Percentiles rank a stretch among this genome's conserved stretches.
Conservation (phyloP, 768 basidiomycete genomes). For the Lactarius akahatsu region DNA sequence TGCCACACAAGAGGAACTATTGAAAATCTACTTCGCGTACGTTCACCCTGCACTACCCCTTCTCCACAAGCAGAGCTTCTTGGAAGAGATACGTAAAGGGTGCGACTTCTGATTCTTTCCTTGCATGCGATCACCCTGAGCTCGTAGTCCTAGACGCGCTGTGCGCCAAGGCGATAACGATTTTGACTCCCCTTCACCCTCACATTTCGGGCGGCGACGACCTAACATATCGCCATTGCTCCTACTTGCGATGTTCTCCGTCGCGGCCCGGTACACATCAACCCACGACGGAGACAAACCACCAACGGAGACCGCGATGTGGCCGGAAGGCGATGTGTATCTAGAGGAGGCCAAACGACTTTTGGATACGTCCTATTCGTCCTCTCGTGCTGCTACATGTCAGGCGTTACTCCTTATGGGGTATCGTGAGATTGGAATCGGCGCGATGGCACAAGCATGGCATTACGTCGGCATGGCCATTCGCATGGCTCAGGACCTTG, state of each 20-base stretch:
- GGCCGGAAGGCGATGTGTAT: conserved; percentile 76
- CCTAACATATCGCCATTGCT: conserved; percentile 62
- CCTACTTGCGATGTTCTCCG: conserved; percentile 79
- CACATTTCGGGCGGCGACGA: conserved; percentile 43
- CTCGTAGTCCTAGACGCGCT: conserved; percentile 8
- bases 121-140: neutral
- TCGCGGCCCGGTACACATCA: conserved; percentile 70
- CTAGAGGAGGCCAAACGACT: conserved; percentile 64
- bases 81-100: conserved; percentile 52
- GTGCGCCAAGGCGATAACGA: conserved; percentile 34
- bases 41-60: conserved; percentile 81
- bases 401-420: conserved; percentile 80
- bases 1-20: conserved; percentile 61
- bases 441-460: conserved; percentile 88
- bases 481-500: conserved; percentile 89
- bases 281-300: conserved; percentile 33
- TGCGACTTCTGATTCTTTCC: conserved; percentile 31
- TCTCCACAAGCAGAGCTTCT: conserved; percentile 67
- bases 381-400: conserved; percentile 70
- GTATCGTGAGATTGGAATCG: conserved; percentile 84
- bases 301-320: conserved; percentile 62
- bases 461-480: conserved; percentile 84
- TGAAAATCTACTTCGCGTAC: conserved; percentile 77
- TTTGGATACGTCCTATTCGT: conserved; percentile 65
- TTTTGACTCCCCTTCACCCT: conserved; percentile 32